Percentiles rank a stretch among this genome's conserved stretches.
Conservation (phyloP, 2,329 filamentous ascomycete genomes). For the Ceratocystis cacaofunesta region DNA sequence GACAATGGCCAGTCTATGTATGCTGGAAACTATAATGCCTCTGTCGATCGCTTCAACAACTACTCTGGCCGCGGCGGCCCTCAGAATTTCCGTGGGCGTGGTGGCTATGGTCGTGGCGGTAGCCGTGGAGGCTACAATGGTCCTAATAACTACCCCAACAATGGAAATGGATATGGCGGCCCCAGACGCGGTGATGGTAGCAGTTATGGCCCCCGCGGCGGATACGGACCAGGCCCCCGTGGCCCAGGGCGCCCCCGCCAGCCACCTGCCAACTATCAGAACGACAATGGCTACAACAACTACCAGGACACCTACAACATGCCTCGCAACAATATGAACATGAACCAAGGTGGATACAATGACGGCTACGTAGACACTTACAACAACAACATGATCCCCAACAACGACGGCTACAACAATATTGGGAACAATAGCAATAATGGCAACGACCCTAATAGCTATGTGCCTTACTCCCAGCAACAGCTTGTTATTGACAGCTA, state of each 20-base stretch:
- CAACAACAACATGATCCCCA: slow-evolving; percentile 17
- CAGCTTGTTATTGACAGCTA: slow-evolving; percentile 23
- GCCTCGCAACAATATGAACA: slow-evolving; percentile 17
- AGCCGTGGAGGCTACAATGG: slow-evolving; percentile 37
- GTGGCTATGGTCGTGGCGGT: slow-evolving; percentile 33
- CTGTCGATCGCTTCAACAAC: slow-evolving; percentile 33
- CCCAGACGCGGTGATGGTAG: slow-evolving; percentile 27
- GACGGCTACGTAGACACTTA: not conserved
- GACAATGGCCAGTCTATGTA: slow-evolving; percentile 16
- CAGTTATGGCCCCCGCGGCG: slow-evolving; percentile 29
- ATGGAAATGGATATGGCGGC: slow-evolving; percentile 29
- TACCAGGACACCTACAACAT: slow-evolving; percentile 25
- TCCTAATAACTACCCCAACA: slow-evolving; percentile 16
- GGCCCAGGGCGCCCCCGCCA: slow-evolving; percentile 21
- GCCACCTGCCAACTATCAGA: slow-evolving; percentile 32
- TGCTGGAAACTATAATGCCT: slow-evolving; percentile 22
- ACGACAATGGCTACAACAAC: slow-evolving; percentile 16
- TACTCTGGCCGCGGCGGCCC: slow-evolving; percentile 36
- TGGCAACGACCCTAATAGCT: not conserved
- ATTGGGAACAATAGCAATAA: not conserved
- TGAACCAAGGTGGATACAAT: slow-evolving; percentile 7
- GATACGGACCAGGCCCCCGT: slow-evolving; percentile 29
- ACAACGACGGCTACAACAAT: slow-evolving; percentile 22
- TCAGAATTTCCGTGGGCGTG: slow-evolving; percentile 33
- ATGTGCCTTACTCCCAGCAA: slow-evolving; percentile 13